phyloP scores from a whole-genome alignment of 2,329 filamentous ascomycete genomes.

The Acrocalymma vagum region DNA sequence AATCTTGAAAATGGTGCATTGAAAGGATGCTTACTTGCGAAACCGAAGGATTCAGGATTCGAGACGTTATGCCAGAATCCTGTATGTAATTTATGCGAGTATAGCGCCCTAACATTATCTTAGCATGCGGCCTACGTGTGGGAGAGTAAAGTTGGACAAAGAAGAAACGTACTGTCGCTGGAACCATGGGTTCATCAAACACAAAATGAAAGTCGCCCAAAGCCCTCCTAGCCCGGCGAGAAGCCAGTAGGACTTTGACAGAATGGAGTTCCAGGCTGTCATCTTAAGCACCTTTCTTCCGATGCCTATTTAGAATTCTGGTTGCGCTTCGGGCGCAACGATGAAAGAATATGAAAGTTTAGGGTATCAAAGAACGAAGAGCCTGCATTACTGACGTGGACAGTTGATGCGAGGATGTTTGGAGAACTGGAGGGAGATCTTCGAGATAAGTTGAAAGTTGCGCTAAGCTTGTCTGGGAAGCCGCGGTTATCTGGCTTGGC shows the following conservation, averaged over 20 bases:
- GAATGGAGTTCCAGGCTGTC: constrained; percentile 33
- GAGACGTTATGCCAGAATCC: constrained; percentile 76
- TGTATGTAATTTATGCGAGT: constrained; percentile 81
- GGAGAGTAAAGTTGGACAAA: too few species aligned
- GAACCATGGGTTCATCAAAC: constrained; percentile 73
- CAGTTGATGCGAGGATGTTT: too few species aligned
- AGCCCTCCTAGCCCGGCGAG: constrained; percentile 64
- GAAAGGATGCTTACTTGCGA: constrained; percentile 68
- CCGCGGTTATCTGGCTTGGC: too few species aligned
- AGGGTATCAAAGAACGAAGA: too few species aligned
- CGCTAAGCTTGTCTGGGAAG: too few species aligned
- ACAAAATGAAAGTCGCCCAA: constrained; percentile 72
- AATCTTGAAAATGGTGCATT: neutral
- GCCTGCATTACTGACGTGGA: too few species aligned
- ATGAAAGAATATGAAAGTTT: too few species aligned
- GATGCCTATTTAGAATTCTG: too few species aligned
- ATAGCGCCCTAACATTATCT: constrained; percentile 70
- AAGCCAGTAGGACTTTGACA: constrained; percentile 48
- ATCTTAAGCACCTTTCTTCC: too few species aligned
- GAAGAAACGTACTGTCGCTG: constrained; percentile 76
- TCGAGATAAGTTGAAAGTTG: too few species aligned
- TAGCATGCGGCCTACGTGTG: neutral
- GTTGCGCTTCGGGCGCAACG: too few species aligned
- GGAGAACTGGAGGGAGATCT: too few species aligned
- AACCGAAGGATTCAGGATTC: constrained; percentile 83